Conservation (phyloP, 768 basidiomycete species). For the Lentinula edodes region DNA sequence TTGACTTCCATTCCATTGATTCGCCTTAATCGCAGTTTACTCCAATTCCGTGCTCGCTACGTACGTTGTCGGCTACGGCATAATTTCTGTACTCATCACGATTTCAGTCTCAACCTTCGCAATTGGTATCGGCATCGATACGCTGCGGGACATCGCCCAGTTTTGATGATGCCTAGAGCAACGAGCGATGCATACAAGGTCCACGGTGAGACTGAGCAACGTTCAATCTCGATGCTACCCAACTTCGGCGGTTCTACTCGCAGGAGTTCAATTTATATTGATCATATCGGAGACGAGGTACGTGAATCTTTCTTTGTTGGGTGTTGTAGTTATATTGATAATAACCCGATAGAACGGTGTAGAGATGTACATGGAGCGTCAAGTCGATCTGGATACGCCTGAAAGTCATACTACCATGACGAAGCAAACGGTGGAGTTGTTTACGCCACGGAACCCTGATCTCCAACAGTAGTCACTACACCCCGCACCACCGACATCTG, state of each 20-base stretch:
- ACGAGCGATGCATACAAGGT: background rate
- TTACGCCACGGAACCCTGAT: too few species aligned
- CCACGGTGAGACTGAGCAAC: background rate
- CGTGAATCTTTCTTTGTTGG: background rate
- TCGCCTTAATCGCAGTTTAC: background rate
- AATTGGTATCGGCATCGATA: constrained; percentile 13
- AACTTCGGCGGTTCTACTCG: background rate
- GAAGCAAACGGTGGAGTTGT: too few species aligned
- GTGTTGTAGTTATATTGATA: background rate
- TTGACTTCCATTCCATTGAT: too few species aligned
- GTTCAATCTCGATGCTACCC: background rate
- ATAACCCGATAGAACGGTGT: background rate
- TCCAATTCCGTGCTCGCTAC: constrained; percentile 12
- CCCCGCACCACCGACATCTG: too few species aligned
- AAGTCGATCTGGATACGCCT: background rate
- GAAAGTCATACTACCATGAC: background rate
- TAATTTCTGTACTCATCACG: background rate
- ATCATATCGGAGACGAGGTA: background rate
- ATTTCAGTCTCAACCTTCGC: constrained; percentile 9
- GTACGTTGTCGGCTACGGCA: background rate
- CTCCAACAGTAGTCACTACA: too few species aligned
- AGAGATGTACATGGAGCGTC: background rate
- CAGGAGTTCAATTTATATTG: background rate
- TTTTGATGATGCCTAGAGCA: background rate
- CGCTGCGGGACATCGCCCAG: background rate